Evolutionary conservation across 169 alveolate species (phyloP), one percentile per base, ranked within the genome.

Genomic region (Babesia ovis): DNA sequence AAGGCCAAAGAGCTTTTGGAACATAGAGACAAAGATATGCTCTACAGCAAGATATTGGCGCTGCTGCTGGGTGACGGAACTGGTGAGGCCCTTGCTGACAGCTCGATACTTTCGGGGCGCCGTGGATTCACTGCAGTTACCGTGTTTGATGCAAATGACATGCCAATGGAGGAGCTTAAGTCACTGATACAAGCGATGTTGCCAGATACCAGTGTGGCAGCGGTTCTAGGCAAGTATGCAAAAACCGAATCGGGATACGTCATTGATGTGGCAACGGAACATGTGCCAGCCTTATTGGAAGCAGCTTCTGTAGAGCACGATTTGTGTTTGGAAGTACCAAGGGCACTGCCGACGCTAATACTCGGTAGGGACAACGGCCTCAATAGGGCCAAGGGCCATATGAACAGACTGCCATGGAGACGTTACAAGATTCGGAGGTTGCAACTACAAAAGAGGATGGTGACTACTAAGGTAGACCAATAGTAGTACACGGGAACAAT

Each of bases 71-170:
- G 69, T 32, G 34, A 27, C 14, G 68, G 45, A 2, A 12, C 29
- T 34, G 37, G 45, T n/a, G 60, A 9, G n/a, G 23, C 59, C 14
- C 12, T 54, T n/a, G 22, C 22, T 9, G 55, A 55, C 32, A 23
- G 37, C 29, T 75, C 85, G 0, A 27, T 75, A 18, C 41, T 75
- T 29, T 54, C 85, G 1, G 85, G 79, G 1, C 37, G 64, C 42
- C 64, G 64, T 18, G 85, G 85, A 4, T 75, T 14, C 60, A 66
- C 79, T 29, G 72, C 85, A 1, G 85, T 75, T 23, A 56, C 53
- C n/a, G 76, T 75, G n/a, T 42, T 58, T 27, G 77, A 75, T 42
- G 85, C 42, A 3, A 34, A 59, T 8, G 8, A 50, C 9, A 64
- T 46, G 42, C 31, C 68, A 3, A 56, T 14, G n/a, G 32, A 25